Percentiles rank a stretch among this genome's conserved stretches.
Evolutionary conservation across 495 filamentous ascomycete species (phyloP).

Genomic region (Margaritispora aquatica): DNA sequence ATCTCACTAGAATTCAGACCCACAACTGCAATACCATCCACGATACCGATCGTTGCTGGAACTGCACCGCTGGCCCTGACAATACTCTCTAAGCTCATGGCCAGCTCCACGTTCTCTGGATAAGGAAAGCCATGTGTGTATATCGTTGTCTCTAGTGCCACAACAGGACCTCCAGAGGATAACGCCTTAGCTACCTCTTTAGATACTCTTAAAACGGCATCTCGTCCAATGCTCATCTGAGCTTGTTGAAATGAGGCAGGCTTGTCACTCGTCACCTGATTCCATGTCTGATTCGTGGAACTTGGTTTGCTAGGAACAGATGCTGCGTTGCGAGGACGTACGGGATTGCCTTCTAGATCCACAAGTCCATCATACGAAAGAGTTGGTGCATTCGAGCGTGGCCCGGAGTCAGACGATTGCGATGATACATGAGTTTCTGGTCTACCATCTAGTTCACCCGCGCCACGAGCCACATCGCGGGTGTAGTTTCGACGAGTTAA

Average conservation of each 20-base stretch:
- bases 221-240: neutral
- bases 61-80: conserved; percentile 77
- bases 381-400: neutral
- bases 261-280: neutral
- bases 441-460: no score
- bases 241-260: neutral
- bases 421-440: no score
- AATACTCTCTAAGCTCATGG: conserved; percentile 62
- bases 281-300: neutral
- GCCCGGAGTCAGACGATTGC: no score
- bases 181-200: conserved; percentile 78
- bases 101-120: conserved; percentile 69
- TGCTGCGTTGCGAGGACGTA: neutral
- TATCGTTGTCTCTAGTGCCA: conserved; percentile 90
- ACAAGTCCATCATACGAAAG: neutral
- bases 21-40: conserved; percentile 75
- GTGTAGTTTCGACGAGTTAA: no score
- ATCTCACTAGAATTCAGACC: conserved; percentile 68
- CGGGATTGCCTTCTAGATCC: neutral
- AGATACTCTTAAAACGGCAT: conserved; percentile 46
- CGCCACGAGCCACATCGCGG: no score
- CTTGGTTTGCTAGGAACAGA: neutral
- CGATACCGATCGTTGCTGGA: conserved; percentile 85
- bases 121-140: conserved; percentile 71
- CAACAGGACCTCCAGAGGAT: conserved; percentile 65